phyloP scores from a whole-genome alignment of 257 asterid species.

The Ocimum tenuiflorum region DNA sequence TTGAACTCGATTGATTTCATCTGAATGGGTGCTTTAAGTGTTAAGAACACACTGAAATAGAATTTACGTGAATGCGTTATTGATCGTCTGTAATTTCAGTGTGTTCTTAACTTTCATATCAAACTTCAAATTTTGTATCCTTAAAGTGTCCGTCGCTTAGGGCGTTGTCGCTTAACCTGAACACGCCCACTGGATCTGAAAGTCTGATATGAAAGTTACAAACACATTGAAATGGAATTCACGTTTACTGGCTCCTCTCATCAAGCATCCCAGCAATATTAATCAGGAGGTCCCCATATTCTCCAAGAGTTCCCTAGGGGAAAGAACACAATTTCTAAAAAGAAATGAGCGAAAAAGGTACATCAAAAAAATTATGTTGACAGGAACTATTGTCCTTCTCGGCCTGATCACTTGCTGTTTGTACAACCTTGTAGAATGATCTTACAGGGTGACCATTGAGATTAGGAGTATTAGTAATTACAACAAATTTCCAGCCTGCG shows the following conservation, averaged over 20 bases:
- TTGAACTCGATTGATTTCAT: too few relatives aligned
- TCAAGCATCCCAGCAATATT: slow-evolving; percentile 62
- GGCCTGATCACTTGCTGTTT: slow-evolving; percentile 70
- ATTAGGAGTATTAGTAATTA: slow-evolving; percentile 81
- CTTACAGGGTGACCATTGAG: slow-evolving; percentile 91
- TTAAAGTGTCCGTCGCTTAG: too few relatives aligned
- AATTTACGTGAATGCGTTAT: too few relatives aligned
- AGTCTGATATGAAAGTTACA: too few relatives aligned
- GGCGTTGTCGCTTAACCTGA: too few relatives aligned
- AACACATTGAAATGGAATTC: too few relatives aligned
- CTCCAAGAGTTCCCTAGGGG: slow-evolving; percentile 88
- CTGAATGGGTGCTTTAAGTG: too few relatives aligned
- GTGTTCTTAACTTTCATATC: too few relatives aligned
- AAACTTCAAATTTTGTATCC: too few relatives aligned
- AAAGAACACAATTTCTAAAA: slow-evolving; percentile 13
- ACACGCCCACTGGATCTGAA: too few relatives aligned
- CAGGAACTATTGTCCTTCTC: background rate
- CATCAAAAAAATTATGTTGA: background rate
- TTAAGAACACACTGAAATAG: too few relatives aligned
- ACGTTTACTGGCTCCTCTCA: slow-evolving; percentile 74
- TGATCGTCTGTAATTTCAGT: too few relatives aligned
- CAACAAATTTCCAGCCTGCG: slow-evolving; percentile 90
- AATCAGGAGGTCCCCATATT: slow-evolving; percentile 90
- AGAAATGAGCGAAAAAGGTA: slow-evolving; percentile 1
- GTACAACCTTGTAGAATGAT: slow-evolving; percentile 66